Percentiles rank a stretch among this genome's conserved stretches.
Evolutionary conservation across 1,139 yeast genomes (phyloP).

Genomic region (Pichia sp.): DNA sequence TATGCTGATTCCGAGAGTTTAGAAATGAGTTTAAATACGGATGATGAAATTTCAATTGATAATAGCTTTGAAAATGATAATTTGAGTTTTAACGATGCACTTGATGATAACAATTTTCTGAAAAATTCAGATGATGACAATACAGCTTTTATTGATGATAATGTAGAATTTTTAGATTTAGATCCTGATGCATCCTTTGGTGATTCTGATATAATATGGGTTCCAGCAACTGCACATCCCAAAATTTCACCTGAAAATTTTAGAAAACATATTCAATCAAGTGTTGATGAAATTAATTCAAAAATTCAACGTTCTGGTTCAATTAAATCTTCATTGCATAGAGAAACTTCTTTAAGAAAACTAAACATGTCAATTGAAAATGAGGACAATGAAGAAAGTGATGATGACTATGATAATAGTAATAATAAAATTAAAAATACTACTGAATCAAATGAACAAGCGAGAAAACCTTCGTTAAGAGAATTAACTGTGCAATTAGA

Average conservation of each 20-base stretch:
- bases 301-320: constrained; percentile 33
- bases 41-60: not conserved
- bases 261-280: constrained; percentile 71
- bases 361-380: not conserved
- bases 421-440: not conserved
- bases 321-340: constrained; percentile 22
- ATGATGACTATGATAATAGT: not conserved
- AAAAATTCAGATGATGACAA: constrained; percentile 8
- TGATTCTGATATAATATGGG: constrained; percentile 71
- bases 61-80: no score
- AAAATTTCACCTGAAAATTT: constrained; percentile 90
- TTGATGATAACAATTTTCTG: no score
- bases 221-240: constrained; percentile 91
- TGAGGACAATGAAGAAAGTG: no score
- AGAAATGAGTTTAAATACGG: not conserved
- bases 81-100: not conserved
- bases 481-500: constrained; percentile 65
- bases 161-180: constrained; percentile 19
- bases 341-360: constrained; percentile 15
- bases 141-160: constrained; percentile 15
- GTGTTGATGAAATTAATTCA: constrained; percentile 68
- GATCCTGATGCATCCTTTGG: constrained; percentile 24
- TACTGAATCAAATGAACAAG: not conserved
- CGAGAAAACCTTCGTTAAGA: constrained; percentile 48
- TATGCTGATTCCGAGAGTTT: not conserved